These are phyloP conservation scores for Leccinum rimulosum DNA, from an alignment of 768 basidiomycete genomes.

Conservation along the genomic window DNA sequence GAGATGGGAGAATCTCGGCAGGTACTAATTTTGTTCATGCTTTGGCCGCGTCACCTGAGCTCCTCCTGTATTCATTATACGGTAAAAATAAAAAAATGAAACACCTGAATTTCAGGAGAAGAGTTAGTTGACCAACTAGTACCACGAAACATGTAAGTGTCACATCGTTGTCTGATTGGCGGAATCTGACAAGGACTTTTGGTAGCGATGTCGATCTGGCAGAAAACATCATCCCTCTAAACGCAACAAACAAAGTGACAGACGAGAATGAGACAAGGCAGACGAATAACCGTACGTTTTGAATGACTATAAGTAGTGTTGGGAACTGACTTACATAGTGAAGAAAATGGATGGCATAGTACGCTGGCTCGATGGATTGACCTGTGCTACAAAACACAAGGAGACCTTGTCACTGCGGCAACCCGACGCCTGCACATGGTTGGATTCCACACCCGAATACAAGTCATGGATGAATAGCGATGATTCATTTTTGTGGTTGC, in stretches of 20 bases:
- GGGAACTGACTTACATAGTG: neutral
- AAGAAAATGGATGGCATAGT: slow-evolving; percentile 9
- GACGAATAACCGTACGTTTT: neutral
- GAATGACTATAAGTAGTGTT: neutral
- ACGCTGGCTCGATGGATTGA: slow-evolving; percentile 11
- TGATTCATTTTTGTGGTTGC: slow-evolving; percentile 12
- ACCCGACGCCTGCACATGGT: slow-evolving; percentile 14
- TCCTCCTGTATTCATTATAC: neutral
- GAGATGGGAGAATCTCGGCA: neutral
- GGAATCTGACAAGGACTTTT: neutral
- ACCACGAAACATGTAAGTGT: neutral
- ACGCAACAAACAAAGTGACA: neutral
- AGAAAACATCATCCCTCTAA: neutral
- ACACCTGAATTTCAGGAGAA: neutral
- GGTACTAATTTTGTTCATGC: neutral
- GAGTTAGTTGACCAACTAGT: neutral
- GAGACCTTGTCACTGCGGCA: slow-evolving; percentile 6
- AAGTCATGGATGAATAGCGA: slow-evolving; percentile 2
- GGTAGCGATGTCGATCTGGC: neutral
- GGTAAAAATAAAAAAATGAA: neutral
- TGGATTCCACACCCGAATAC: slow-evolving; percentile 1
- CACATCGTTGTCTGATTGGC: neutral
- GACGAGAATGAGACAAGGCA: neutral
- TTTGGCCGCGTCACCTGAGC: neutral
- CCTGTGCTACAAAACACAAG: slow-evolving; percentile 14